Conservation (phyloP, 2,329 filamentous ascomycete genomes). For the Penicillium sp. region DNA sequence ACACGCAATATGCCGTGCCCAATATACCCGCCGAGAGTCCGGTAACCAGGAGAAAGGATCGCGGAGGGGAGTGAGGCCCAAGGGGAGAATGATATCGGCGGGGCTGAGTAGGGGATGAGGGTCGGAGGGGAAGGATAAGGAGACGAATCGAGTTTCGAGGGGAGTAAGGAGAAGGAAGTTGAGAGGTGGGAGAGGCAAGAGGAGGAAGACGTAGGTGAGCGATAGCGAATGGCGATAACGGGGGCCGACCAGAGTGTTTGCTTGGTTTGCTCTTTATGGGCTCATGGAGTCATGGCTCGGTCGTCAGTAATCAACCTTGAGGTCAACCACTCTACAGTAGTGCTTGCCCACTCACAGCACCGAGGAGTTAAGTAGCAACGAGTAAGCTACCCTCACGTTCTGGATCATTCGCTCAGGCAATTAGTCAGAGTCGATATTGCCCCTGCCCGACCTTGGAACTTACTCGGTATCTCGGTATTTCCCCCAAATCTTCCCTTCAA, state of each 20-base stretch:
- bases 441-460: not conserved
- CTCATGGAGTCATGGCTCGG: not conserved
- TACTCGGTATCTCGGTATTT: not conserved
- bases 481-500: not conserved
- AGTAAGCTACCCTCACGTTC: not conserved
- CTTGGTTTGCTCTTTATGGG: conserved; percentile 16
- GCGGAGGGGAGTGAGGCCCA: not conserved
- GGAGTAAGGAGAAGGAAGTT: conserved; percentile 6
- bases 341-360: not conserved
- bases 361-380: not conserved
- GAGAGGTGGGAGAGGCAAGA: conserved; percentile 8
- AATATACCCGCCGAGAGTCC: conserved; percentile 21
- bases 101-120: conserved; percentile 4
- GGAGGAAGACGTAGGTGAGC: not conserved
- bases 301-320: not conserved
- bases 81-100: not conserved
- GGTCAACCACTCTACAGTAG: not conserved
- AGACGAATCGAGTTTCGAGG: conserved; percentile 4
- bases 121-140: conserved; percentile 5
- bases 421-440: not conserved
- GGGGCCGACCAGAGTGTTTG: conserved; percentile 20
- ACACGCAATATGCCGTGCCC: conserved; percentile 10
- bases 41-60: conserved; percentile 1
- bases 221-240: conserved; percentile 21
- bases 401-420: not conserved